Conservation (phyloP, 345 rosid genomes). For the Lepidium africanum region DNA sequence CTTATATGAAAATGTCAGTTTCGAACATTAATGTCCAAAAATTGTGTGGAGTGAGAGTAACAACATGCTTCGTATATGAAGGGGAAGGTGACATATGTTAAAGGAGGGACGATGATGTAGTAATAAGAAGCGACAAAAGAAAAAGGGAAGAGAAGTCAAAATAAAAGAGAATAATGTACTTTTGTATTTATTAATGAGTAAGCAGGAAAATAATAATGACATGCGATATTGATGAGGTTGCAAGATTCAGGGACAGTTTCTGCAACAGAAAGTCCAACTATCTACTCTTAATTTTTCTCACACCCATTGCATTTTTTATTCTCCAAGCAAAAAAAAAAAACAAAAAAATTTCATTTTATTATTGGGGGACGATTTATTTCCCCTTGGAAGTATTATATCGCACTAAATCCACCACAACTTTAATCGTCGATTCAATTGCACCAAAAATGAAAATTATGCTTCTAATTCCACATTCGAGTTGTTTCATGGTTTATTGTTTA, state of each 20-base stretch:
- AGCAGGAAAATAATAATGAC: slow-evolving; percentile 6
- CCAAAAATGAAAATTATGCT: no score
- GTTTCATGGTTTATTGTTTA: no score
- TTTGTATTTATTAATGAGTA: slow-evolving; percentile 9
- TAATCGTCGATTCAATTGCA: no score
- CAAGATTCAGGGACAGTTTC: slow-evolving; percentile 42
- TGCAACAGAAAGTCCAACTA: slow-evolving; percentile 30
- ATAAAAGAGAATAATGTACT: slow-evolving; percentile 20
- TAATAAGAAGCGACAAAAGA: slow-evolving; percentile 12
- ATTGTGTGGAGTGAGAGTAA: slow-evolving; percentile 10
- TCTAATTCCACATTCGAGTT: no score
- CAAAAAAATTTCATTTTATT: no score
- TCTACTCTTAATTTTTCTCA: slow-evolving; percentile 26
- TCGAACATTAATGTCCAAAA: slow-evolving; percentile 17
- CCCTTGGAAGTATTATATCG: no score
- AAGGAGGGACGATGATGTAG: slow-evolving; percentile 24
- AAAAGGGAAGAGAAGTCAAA: slow-evolving; percentile 17
- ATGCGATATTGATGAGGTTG: slow-evolving; percentile 32
- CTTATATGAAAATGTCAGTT: slow-evolving; percentile 21
- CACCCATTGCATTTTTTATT: slow-evolving; percentile 19
- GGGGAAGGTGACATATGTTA: slow-evolving; percentile 20
- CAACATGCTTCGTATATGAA: slow-evolving; percentile 26
- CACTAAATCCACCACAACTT: no score
- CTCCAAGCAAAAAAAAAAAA: not conserved
- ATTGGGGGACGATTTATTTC: no score